Evolutionary conservation across 2,329 filamentous ascomycete genomes (phyloP), one percentile per base, ranked within the genome.

Genomic region (Cryphonectria parasitica): DNA sequence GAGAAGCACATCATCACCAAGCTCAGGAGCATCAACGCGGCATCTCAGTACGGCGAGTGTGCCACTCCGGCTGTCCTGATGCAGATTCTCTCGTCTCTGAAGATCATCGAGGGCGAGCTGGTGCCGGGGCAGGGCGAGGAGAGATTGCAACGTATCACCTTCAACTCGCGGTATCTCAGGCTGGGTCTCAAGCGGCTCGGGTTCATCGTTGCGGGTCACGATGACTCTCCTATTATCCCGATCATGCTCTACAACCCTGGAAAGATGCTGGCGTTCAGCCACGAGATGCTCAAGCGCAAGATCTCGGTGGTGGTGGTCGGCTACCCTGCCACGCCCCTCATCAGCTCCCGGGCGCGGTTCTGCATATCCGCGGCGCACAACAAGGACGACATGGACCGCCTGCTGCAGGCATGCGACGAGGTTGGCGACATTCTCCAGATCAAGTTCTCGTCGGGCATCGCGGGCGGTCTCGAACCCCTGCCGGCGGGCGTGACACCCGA

Each of bases 81-180:
- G 80, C 96, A 99, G 80, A 99, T 99, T 77, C 86, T 93, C 63
- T 91, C 92, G 41, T 92, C 95, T 3, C 88, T 99, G 67, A 91
- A 90, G 76, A 91, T 98, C 76, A 99, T 99, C 79, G 91, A 89
- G 66, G 96, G 96, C 67, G 95, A 98, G 72, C 83, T 98, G 58
- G 87, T 88, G 70, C 95, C 95, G 22, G 95, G 95, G 4, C 95
- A 99, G 82, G 96, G 96, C 70, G 93, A 97, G 80, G 96, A 99
- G 83, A 92, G 96, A 74, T 88, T 99, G 61, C 95, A 98, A 83
- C 91, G 96, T 76, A 92, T 99, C 75, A 95, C 95, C 65, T 99
- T 98, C 88, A 99, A 99, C 87, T 98, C 95, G 31, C 91, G 96
- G 63, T 99, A 99, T 80, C 92, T 99, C n/a, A 93, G 96, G 71